Evolutionary conservation across 2,329 filamentous ascomycete genomes (phyloP), one percentile per base, ranked within the genome.

Genomic region (Pseudocercospora musae): DNA sequence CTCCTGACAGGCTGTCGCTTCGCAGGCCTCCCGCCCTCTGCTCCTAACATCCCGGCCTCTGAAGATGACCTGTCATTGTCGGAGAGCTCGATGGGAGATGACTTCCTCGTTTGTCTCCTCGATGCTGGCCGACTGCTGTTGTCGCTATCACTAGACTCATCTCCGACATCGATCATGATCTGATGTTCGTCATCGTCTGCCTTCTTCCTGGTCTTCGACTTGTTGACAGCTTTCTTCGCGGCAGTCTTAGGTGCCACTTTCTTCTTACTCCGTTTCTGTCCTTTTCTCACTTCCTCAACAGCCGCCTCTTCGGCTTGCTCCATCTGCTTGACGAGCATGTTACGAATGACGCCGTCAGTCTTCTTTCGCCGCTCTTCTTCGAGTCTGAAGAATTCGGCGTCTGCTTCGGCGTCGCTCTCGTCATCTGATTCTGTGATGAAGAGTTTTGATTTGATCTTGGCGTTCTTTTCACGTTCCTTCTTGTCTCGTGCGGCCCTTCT

Each of bases 351-450:
- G 31, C 79, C 76, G 27, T 77, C 77, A 57, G 83, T 84, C 53
- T 83, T 83, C 66, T 85, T 82, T 54, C 90, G 81, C 63, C 89
- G 81, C 66, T 83, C 79, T 74, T 88, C 87, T 77, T 97, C 93
- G 15, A 85, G 82, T 2, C 84, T 87, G 76, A 94, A 97, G 77
- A 97, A 97, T 20, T 85, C 86, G 21, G 74, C 80, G 76, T 90
- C 85, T 60, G 86, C 85, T 52, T 92, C 91, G 33, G 84, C 87
- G 71, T 96, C 92, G n/a, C 85, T 88, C 69, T 96, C 92, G 58
- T 98, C 95, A 73, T 98, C 95, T 68, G 89, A 92, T 40, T 89
- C 87, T 62, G 89, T 85, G 56, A 99, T 89, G 70, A 87, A 94
- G 42, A 94, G 78, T 23, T 88, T 87, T 70, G 90, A 96, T 81